These are phyloP conservation scores for Lepidium didymum DNA, from an alignment of 345 rosid species.

Conservation along the genomic window DNA sequence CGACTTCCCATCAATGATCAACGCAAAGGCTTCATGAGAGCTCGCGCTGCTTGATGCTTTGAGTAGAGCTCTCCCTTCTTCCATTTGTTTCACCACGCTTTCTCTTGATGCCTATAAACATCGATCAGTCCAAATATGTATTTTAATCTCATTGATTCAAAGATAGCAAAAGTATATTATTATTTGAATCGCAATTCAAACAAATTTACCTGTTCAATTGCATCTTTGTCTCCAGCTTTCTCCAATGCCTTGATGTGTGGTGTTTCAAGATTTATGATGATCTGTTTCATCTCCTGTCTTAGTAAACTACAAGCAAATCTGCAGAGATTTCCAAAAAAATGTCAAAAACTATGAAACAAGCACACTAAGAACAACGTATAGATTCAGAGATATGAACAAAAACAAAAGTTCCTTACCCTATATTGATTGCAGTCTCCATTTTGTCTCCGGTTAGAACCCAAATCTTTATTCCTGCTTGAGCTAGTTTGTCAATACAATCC, in stretches of 20 bases:
- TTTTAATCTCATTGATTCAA: background rate
- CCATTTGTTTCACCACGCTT: conserved; percentile 55
- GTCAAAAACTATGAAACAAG: conserved; percentile 9
- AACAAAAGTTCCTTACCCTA: conserved; percentile 46
- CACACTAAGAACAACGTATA: background rate
- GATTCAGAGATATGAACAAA: background rate
- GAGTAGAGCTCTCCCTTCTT: conserved; percentile 45
- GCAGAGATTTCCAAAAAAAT: conserved; percentile 14
- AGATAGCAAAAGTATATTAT: background rate
- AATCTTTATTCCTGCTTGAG: conserved; percentile 91
- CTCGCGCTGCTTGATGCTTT: conserved; percentile 35
- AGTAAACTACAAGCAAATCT: conserved; percentile 97
- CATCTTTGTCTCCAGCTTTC: conserved; percentile 67
- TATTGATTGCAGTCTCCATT: conserved; percentile 97
- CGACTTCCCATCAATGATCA: conserved; percentile 88
- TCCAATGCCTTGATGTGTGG: conserved; percentile 58
- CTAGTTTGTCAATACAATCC: conserved; percentile 93
- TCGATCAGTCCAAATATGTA: background rate
- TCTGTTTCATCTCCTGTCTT: conserved; percentile 88
- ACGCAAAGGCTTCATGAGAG: conserved; percentile 56
- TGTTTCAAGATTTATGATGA: conserved; percentile 71
- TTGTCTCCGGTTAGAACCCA: conserved; percentile 99
- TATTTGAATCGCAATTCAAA: background rate
- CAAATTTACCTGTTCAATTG: conserved; percentile 40
- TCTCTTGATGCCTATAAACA: conserved; percentile 54